A percentile compares a stretch with the other conserved stretches of the same genome.
These are phyloP conservation scores for Ceratobasidium sp. DNA, from an alignment of 1,284 basidiomycete genomes.

Conservation along the genomic window DNA sequence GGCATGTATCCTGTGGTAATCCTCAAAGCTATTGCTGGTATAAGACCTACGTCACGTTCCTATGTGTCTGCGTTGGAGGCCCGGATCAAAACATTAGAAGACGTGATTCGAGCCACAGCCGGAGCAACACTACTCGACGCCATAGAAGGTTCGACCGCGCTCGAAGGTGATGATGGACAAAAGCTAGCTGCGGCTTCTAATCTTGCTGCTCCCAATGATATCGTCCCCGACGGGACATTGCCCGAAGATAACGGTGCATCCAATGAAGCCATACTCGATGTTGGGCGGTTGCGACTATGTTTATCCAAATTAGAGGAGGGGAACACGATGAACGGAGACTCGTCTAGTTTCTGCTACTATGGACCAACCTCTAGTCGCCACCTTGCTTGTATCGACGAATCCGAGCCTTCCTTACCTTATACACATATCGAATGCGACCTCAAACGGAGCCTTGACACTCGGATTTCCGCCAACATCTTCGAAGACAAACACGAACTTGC, in stretches of 20 bases:
- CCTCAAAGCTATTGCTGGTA: background rate
- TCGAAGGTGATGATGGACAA: too few species aligned
- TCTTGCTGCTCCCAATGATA: background rate
- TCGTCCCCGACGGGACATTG: background rate
- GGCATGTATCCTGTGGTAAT: background rate
- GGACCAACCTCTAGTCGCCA: constrained; percentile 10
- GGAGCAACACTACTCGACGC: background rate
- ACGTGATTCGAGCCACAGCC: constrained; percentile 10
- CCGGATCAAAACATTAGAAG: constrained; percentile 29
- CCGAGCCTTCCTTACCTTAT: constrained; percentile 11
- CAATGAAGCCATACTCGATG: constrained; percentile 27
- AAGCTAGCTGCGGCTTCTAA: background rate
- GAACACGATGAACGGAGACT: constrained; percentile 17
- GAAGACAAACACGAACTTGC: constrained; percentile 15
- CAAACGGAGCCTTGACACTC: background rate
- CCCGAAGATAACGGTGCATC: constrained; percentile 39
- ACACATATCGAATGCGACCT: background rate
- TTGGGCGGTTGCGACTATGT: constrained; percentile 20
- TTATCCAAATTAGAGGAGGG: background rate
- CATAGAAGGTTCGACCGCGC: background rate
- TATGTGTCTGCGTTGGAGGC: constrained; percentile 28
- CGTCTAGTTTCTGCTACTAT: constrained; percentile 28
- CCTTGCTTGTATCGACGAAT: background rate
- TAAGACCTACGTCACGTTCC: constrained; percentile 18
- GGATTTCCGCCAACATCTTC: background rate